Conservation (phyloP, 768 basidiomycete species). For the Naganishia vaughanmartiniae region DNA sequence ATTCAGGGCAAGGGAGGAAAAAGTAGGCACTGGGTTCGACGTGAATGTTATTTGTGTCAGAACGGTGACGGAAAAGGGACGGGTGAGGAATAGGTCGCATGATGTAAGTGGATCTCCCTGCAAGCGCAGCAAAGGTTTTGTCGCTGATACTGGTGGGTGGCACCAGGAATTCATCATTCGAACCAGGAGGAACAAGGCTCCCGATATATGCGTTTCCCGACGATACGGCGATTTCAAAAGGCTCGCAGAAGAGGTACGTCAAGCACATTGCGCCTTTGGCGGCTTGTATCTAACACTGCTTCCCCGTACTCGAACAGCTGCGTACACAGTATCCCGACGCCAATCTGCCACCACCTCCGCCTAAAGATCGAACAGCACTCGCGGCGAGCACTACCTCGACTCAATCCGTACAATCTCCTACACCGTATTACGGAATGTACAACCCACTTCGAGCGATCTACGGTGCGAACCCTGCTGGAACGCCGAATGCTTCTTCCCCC, state of each 20-base stretch:
- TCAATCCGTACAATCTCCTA: conserved; percentile 28
- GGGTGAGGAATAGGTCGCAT: conserved; percentile 78
- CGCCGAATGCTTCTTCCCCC: conserved; percentile 11
- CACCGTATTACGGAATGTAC: conserved; percentile 42
- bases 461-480: conserved; percentile 32
- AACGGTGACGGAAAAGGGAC: conserved; percentile 75
- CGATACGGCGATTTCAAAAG: conserved; percentile 94
- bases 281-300: not conserved
- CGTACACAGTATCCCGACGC: conserved; percentile 81
- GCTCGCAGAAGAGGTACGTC: conserved; percentile 72
- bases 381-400: conserved; percentile 55
- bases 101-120: conserved; percentile 62
- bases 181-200: conserved; percentile 68
- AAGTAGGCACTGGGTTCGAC: conserved; percentile 64
- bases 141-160: not conserved
- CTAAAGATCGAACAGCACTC: conserved; percentile 75
- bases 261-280: not conserved
- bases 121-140: not conserved
- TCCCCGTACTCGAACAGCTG: conserved; percentile 58
- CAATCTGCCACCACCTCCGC: conserved; percentile 74
- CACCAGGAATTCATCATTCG: conserved; percentile 89
- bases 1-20: conserved; percentile 49
- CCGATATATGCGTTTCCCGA: conserved; percentile 82
- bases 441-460: conserved; percentile 47
- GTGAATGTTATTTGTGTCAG: conserved; percentile 89